Percentiles rank a stretch among this genome's conserved stretches.
phyloP scores from a whole-genome alignment of 257 asterid species.

The Solanum tarapatanum region DNA sequence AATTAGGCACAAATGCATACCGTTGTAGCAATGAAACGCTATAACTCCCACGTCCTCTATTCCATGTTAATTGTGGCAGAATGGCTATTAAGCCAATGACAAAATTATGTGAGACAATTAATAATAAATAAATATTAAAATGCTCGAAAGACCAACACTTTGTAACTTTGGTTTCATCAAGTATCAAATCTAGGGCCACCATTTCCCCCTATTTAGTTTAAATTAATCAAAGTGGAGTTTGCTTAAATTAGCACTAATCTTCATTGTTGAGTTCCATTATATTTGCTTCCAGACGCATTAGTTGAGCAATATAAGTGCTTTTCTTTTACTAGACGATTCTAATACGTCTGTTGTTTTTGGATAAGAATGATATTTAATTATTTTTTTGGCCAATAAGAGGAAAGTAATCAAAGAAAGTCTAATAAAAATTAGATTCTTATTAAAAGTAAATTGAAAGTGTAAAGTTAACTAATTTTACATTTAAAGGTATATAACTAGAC shows the following conservation, averaged over 20 bases:
- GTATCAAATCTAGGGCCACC: neutral
- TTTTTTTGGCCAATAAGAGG: neutral
- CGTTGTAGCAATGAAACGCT: too few species aligned
- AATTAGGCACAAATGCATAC: too few species aligned
- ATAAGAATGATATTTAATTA: neutral
- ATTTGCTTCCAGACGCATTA: neutral
- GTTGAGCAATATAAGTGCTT: neutral
- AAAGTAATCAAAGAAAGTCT: neutral
- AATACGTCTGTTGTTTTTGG: neutral
- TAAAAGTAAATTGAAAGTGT: neutral
- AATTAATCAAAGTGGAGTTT: neutral
- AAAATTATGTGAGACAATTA: too few species aligned
- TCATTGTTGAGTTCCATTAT: neutral
- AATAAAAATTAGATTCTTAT: neutral
- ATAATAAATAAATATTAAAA: too few species aligned
- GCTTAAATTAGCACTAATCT: neutral
- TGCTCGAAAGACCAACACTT: neutral
- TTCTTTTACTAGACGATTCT: neutral
- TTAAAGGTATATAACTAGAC: neutral
- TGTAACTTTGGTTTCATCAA: neutral
- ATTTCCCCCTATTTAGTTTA: neutral
- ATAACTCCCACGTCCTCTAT: too few species aligned
- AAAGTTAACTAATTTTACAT: neutral
- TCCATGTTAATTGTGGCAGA: too few species aligned
- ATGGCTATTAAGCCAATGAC: too few species aligned